phyloP scores from a whole-genome alignment of 1,139 yeast genomes.

The Yamadazyma trypodendri region DNA sequence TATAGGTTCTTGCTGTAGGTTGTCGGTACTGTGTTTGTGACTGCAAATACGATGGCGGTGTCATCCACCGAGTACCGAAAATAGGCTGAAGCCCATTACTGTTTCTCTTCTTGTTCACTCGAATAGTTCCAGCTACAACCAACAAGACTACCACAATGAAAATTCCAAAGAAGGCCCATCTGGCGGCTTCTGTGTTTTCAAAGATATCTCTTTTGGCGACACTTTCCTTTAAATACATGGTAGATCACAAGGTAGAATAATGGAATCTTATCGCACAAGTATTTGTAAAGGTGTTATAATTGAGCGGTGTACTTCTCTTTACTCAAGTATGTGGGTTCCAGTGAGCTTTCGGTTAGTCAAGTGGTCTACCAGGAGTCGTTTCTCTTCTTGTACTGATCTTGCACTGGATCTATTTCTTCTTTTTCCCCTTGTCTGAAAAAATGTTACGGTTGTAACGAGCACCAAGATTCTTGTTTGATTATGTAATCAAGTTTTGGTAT shows the following conservation, averaged over 20 bases:
- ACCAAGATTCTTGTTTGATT: not conserved
- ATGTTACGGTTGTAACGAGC: not conserved
- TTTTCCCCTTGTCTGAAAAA: not conserved
- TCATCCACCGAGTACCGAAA: constrained; percentile 85
- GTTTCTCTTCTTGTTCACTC: constrained; percentile 60
- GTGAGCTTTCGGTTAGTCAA: no score
- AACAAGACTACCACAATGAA: constrained; percentile 47
- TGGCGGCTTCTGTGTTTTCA: constrained; percentile 36
- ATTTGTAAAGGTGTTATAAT: not conserved
- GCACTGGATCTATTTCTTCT: no score
- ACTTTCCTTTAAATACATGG: not conserved
- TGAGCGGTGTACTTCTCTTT: not conserved
- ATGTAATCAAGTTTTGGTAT: not conserved
- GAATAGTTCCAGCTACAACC: constrained; percentile 51
- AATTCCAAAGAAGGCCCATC: constrained; percentile 60
- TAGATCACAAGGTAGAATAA: no score
- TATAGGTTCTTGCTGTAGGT: constrained; percentile 32
- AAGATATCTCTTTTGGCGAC: constrained; percentile 18
- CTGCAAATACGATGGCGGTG: constrained; percentile 84
- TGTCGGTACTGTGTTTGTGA: constrained; percentile 62
- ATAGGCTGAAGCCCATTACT: constrained; percentile 67
- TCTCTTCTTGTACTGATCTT: no score
- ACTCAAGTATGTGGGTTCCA: no score
- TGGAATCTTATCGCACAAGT: not conserved
- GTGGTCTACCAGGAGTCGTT: no score